Base-by-base conservation (phyloP, 495 filamentous ascomycete genomes). In the Choiromyces venosus region DNA sequence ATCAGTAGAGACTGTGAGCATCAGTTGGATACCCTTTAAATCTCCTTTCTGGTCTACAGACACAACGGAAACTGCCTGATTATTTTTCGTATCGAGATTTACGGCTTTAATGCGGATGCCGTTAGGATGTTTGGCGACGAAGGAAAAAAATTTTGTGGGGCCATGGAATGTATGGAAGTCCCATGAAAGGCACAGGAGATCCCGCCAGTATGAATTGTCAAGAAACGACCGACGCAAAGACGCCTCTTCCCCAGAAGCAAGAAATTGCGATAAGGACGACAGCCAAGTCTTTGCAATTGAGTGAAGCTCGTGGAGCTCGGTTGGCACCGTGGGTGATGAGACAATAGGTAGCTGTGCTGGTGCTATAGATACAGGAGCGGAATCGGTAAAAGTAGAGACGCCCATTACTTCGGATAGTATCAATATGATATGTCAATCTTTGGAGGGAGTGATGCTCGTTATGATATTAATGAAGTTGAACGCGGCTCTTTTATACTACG, bases 141-240 rank as follows among this genome's bases (percentile, higher is more conserved):
- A 88, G 3, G 82, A 73, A 2, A 78, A 64, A 33, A 92, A 89
- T 19, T 84, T 84, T 18, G 84, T 78, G 10, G 79, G 82, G 7
- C 88, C 87, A 67, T 89, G 87, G 56, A 87, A 70, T 0, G 90
- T 91, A 42, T 84, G 86, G 67, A 89, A 79, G 66, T 88, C 85
- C 88, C 88, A 91, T 37, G 87, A 85, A 14, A 90, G 71, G 12
- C 83, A 86, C 2, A 90, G 83, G 75, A 89, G 87, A 70, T 91
- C 89, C 8, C 88, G 84, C 88, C 89, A 90, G 82, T 87, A 92
- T 10, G 86, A 85, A 52, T 87, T 84, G 5, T 83, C 79, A 21
- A 88, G 81, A 76, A 91, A 91, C 7, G 91, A 44, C 29, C 21
- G 46, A 56, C 65, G 21, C 2, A 75, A 35, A 29, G 73, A 37